phyloP scores from a whole-genome alignment of 305 asterid genomes.

The Fraxinus xanthoxyloides region DNA sequence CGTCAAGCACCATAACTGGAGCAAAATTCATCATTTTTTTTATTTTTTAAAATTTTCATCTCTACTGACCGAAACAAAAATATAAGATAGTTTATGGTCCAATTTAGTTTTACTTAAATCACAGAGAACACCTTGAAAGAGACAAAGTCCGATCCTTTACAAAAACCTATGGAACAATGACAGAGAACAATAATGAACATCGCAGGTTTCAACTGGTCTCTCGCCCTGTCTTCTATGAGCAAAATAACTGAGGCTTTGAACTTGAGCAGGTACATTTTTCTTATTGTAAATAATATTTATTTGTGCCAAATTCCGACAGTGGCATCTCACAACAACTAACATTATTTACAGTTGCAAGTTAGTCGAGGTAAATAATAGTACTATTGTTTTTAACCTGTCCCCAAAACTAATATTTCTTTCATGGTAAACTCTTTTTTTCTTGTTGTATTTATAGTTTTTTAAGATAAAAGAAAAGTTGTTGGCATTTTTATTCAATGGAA shows the following conservation, averaged over 20 bases:
- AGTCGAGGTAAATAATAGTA: neutral
- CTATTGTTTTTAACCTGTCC: neutral
- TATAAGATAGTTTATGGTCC: neutral
- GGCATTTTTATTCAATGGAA: neutral
- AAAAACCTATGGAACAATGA: neutral
- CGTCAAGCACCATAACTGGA: neutral
- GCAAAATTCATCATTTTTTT: neutral
- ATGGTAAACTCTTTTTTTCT: neutral
- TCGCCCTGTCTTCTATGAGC: neutral
- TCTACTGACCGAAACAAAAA: neutral
- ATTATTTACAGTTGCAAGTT: neutral
- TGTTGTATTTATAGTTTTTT: neutral
- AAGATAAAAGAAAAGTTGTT: neutral
- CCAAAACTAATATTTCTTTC: neutral
- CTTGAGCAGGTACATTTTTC: neutral
- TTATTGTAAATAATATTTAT: neutral
- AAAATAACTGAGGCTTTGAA: neutral
- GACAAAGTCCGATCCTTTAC: neutral
- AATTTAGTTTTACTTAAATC: neutral
- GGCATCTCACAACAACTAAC: neutral
- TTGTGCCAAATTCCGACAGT: neutral
- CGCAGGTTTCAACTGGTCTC: neutral
- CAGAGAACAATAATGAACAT: neutral
- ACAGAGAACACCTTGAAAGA: neutral
- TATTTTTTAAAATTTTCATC: neutral